phyloP scores from a whole-genome alignment of 345 rosid genomes.

The Limnanthes douglasii region DNA sequence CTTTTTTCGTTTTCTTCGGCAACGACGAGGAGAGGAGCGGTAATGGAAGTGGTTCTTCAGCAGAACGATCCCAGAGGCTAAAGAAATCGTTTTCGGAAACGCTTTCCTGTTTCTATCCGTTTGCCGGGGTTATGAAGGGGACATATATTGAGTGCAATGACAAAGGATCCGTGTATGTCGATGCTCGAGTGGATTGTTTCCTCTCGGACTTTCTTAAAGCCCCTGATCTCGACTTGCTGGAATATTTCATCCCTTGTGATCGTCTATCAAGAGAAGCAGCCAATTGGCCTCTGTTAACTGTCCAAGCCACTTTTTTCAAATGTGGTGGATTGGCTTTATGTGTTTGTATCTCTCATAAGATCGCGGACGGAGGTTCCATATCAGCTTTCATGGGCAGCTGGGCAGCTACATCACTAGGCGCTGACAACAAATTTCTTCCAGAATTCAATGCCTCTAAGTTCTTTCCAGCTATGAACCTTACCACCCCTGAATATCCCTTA shows the following conservation, averaged over 20 bases:
- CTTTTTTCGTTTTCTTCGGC: conserved; percentile 23
- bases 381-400: conserved; percentile 23
- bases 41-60: conserved; percentile 8
- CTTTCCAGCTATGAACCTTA: conserved; percentile 17
- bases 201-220: conserved; percentile 15
- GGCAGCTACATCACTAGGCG: conserved; percentile 14
- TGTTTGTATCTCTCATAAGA: conserved; percentile 20
- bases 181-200: conserved; percentile 14
- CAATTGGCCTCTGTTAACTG: conserved; percentile 14
- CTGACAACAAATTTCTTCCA: conserved; percentile 8
- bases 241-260: conserved; percentile 18
- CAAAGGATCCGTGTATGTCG: conserved; percentile 19
- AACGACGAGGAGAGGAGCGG: too few species aligned
- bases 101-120: conserved; percentile 25
- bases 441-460: conserved; percentile 15
- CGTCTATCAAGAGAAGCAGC: conserved; percentile 10
- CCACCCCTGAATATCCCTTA: too few species aligned
- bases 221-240: conserved; percentile 11
- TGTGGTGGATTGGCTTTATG: conserved; percentile 38
- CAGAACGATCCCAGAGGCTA: conserved; percentile 9
- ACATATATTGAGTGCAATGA: conserved; percentile 16
- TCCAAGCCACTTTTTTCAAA: conserved; percentile 21
- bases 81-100: conserved; percentile 29
- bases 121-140: conserved; percentile 13
- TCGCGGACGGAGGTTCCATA: conserved; percentile 25